Base-by-base conservation (phyloP, 169 alveolate genomes). In the Haemoproteus tartakovskyi region DNA sequence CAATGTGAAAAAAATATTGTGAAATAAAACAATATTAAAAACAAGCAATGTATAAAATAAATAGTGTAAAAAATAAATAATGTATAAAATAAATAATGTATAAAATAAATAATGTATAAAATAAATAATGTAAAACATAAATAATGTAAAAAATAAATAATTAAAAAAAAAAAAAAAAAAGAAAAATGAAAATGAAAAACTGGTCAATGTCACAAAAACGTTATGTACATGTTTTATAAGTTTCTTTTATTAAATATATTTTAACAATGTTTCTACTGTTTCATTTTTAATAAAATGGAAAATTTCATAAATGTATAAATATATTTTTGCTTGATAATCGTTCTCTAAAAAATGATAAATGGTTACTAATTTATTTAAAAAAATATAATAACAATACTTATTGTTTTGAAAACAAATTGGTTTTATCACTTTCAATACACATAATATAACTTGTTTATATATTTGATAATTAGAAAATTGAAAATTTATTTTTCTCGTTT, bases 361-460 rank as follows among this genome's bases (percentile, higher is more conserved):
- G 3, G 82, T 67, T 14, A 67, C 41, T 54, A 67, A 40, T 40
- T 67, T 67, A 67, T 67, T 67, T 54, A 67, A 46, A 46, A 67
- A 67, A 26, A 67, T 43, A 43, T 67, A 54, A 40, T 60, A 19
- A 54, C 51, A 67, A 47, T 67, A 38, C 27, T 67, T 67, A 29
- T 26, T 67, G 3, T 29, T 60, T 21, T 67, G 40, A 47, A 29
- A 67, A 59, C 82, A 67, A 4, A 54, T 67, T 54, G 22, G 27
- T 54, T 59, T 54, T 54, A 67, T n/a, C 74, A 54, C 43, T 24
- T 38, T 27, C 26, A 67, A 67, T 16, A 52, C 74, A n/a, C 40
- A 59, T 6, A 40, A 36, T 12, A 67, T 67, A 19, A 67, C 56
- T 54, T 56, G 51, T 43, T 33, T 30, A 21, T 67, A 67, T 12